A percentile compares a stretch with the other conserved stretches of the same genome.
Evolutionary conservation across 2,329 filamentous ascomycete genomes (phyloP).

Genomic region (Amphichorda felina): DNA sequence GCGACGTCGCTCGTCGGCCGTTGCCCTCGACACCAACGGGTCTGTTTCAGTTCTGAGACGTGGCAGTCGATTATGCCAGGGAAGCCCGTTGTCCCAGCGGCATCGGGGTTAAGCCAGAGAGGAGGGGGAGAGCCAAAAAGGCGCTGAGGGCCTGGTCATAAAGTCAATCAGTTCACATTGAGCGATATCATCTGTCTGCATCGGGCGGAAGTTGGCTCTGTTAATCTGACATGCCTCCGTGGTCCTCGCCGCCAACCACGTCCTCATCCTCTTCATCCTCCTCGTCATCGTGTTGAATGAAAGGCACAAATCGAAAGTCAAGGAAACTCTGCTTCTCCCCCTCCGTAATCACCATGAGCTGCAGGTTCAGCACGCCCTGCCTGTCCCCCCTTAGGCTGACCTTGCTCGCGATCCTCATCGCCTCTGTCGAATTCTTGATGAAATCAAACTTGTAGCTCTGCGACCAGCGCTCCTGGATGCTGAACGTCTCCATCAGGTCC

Average conservation of each 20-base stretch:
- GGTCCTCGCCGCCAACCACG: no score
- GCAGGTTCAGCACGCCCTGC: constrained; percentile 83
- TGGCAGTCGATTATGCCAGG: background rate
- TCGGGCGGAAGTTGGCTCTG: no score
- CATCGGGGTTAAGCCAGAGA: no score
- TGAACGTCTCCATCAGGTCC: constrained; percentile 64
- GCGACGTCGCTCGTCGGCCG: background rate
- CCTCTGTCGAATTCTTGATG: constrained; percentile 72
- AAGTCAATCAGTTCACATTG: no score
- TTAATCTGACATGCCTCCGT: constrained; percentile 1
- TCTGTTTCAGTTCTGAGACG: background rate
- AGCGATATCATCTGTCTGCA: no score
- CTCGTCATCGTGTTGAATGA: constrained; percentile 45
- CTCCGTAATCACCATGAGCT: constrained; percentile 91
- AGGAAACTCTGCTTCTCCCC: constrained; percentile 59
- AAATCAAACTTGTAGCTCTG: constrained; percentile 82
- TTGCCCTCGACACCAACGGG: background rate
- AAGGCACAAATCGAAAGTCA: constrained; percentile 74
- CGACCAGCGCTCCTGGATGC: constrained; percentile 44
- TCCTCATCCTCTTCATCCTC: constrained; percentile 18
- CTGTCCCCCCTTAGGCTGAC: constrained; percentile 81
- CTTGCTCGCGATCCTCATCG: constrained; percentile 89
- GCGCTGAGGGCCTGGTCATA: no score
- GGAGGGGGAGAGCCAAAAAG: no score
- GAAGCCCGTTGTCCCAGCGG: no score